phyloP scores from a whole-genome alignment of 257 asterid genomes.

The Mitragyna speciosa region DNA sequence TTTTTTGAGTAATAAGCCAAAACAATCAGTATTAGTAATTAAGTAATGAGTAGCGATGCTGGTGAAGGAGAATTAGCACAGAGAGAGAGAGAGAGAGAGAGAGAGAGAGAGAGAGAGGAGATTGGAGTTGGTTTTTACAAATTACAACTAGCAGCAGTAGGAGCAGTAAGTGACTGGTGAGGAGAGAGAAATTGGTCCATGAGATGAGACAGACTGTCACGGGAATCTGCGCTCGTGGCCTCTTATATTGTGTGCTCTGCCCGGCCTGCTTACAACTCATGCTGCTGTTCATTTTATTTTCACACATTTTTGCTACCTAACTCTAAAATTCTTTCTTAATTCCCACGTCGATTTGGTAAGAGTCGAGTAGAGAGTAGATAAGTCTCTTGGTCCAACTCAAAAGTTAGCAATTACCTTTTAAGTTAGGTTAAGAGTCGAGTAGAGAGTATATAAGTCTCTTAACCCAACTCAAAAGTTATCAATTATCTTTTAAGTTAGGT shows the following conservation, averaged over 20 bases:
- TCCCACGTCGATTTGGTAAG: no score
- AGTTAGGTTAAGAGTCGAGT: no score
- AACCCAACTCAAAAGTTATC: no score
- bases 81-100: background rate
- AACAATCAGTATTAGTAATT: background rate
- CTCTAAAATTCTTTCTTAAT: no score
- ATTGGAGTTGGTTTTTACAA: background rate
- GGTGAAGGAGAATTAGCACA: background rate
- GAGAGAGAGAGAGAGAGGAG: background rate
- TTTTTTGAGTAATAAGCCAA: background rate
- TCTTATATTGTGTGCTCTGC: slow-evolving; percentile 11
- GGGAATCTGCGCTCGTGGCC: slow-evolving; percentile 49
- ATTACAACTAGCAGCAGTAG: background rate
- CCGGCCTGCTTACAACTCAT: background rate
- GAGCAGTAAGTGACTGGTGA: background rate
- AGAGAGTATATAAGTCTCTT: no score
- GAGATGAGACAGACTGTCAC: slow-evolving; percentile 44
- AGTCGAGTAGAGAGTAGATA: no score
- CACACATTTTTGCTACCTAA: no score
- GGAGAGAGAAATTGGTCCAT: slow-evolving; percentile 22
- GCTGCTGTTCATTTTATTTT: no score
- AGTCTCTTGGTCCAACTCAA: no score
- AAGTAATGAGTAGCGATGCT: background rate
- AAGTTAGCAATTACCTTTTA: no score
- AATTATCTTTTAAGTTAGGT: no score